Base-by-base conservation (phyloP, 2,329 filamentous ascomycete genomes). In the Annulohypoxylon truncatum region DNA sequence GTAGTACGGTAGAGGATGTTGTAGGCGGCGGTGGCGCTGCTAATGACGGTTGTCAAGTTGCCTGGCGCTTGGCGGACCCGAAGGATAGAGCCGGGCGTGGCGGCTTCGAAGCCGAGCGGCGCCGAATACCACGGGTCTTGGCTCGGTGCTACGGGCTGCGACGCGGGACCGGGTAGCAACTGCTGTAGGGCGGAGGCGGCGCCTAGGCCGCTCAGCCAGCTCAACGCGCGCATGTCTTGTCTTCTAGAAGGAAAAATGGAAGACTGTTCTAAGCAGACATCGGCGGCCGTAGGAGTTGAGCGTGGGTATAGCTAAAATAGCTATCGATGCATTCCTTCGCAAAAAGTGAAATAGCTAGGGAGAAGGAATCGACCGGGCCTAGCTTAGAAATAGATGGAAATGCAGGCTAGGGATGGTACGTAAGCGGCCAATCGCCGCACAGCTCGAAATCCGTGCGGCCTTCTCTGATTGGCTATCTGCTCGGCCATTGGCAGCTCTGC, bases 1-100 rank as follows among this genome's bases (percentile, higher is more conserved):
- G 76, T 80, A 0, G 79, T 81, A 13, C 79, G 75, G 64, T 78
- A 81, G 0, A 81, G 70, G 22, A 82, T 77, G 31, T 81, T 75
- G 48, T 78, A 80, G 0, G 73, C 75, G 13, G 60, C 58, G 3
- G 66, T 24, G 6, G 61, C 61, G 2, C 61, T 56, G 1, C 69
- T 54, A 1, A 72, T 29, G 0, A 53, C 4, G 0, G 52, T 33
- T 10, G 64, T 68, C 15, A 77, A 66, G 5, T 72, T 67, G 20
- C 76, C 73, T 8, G 74, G 73, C 0, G 74, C 73, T 2, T 67
- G 28, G 0, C 77, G 77, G 3, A 78, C 57, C 2, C 76, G 69
- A 18, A 79, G 59, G 6, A 79, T 65, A 1, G 74, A 68, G 8
- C 77, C 77, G 3, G 77, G 76, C 0, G 51, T 51, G 4, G 71